Evolutionary conservation across 495 filamentous ascomycete species (phyloP), one percentile per base, ranked within the genome.

Genomic region (Entonaema liquescens): DNA sequence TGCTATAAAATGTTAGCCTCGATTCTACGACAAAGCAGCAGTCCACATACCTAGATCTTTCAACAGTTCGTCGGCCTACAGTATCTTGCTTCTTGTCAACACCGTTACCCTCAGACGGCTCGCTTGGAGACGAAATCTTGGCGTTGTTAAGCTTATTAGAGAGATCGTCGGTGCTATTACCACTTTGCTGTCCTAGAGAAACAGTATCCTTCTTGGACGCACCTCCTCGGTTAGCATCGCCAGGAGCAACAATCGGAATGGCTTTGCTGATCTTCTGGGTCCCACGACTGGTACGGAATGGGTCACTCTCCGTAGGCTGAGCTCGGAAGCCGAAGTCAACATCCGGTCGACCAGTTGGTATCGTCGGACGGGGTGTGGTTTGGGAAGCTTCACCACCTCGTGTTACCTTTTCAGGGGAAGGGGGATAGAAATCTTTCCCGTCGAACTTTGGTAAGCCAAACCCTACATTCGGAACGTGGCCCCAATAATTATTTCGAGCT

Each of bases 341-440:
- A 0, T 60, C 65, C n/a, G 65, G 13, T 42, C 56, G 60, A 28
- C 57, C 62, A 2, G 59, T 59, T 8, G 62, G 62, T 15, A 69
- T 36, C 11, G 4, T 11, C 5, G 63, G 64, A 19, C 52, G 66
- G 26, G 17, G 15, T 19, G 52, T 53, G 1, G 56, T 26, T n/a
- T 61, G 57, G 12, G 25, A 40, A 44, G 29, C 23, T 29, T 61
- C 31, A 26, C 40, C 54, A 29, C 53, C 49, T 38, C 44, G 31
- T 28, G 33, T 44, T 49, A 77, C 70, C 70, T 84, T 86, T 56
- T 74, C 67, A 0, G 85, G 83, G 1, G 85, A 87, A 2, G 85
- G 75, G 2, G 83, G 84, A 62, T 87, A 87, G 71, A 88, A 88
- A 62, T 87, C 80, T 72, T 85, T 85, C 1, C 86, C 86, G 56